Evolutionary conservation across 1,284 basidiomycete genomes (phyloP).

Genomic region (Malassezia slooffiae): DNA sequence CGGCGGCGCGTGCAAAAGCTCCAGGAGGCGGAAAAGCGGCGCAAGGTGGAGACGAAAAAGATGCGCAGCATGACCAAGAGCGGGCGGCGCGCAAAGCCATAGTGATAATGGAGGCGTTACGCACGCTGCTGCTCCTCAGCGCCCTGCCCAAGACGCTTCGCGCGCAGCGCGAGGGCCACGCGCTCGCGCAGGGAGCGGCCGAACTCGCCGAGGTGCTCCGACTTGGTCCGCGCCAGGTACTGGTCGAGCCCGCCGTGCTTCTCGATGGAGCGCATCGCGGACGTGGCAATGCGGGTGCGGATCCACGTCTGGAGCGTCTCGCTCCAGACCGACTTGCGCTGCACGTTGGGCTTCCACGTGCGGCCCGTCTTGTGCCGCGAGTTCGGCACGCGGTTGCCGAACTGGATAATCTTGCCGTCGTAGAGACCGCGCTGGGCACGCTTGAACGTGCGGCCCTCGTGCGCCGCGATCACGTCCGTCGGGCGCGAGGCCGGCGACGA

Average conservation of each 20-base stretch:
- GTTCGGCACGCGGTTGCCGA: slow-evolving; percentile 40
- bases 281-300: slow-evolving; percentile 19
- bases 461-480: slow-evolving; percentile 16
- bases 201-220: slow-evolving; percentile 29
- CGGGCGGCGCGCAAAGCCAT: slow-evolving; percentile 12
- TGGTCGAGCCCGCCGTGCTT: slow-evolving; percentile 40
- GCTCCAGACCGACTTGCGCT: slow-evolving; percentile 25
- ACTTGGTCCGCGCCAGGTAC: slow-evolving; percentile 33
- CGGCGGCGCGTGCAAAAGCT: slow-evolving; percentile 7
- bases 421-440: slow-evolving; percentile 41
- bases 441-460: slow-evolving; percentile 34
- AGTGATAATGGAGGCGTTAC: background rate
- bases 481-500: slow-evolving; percentile 39
- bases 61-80: slow-evolving; percentile 17
- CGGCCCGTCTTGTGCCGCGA: slow-evolving; percentile 41
- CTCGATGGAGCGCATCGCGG: slow-evolving; percentile 32
- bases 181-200: slow-evolving; percentile 29
- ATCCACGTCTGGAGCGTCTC: slow-evolving; percentile 23
- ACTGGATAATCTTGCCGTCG: slow-evolving; percentile 36
- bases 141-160: slow-evolving; percentile 10
- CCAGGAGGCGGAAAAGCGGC: slow-evolving; percentile 4
- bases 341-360: slow-evolving; percentile 40
- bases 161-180: slow-evolving; percentile 17
- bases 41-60: slow-evolving; percentile 10
- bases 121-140: background rate